Conservation (phyloP, 345 rosid species). For the Eucalyptus sp. region DNA sequence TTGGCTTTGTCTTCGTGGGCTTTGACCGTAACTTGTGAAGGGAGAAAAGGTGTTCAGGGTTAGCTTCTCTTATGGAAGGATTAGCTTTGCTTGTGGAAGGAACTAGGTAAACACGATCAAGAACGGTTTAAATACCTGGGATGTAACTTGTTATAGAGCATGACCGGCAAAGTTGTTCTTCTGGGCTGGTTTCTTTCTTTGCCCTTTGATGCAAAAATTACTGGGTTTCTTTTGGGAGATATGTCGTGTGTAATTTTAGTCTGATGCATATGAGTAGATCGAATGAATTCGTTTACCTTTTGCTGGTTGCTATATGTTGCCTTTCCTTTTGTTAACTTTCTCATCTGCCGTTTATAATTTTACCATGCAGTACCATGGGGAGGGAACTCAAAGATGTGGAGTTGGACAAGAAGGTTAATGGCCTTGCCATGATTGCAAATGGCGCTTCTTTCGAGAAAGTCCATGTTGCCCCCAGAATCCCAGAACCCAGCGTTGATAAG, state of each 20-base stretch:
- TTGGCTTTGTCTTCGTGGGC: background rate
- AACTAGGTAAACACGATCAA: background rate
- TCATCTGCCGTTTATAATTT: background rate
- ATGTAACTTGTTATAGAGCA: background rate
- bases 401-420: conserved; percentile 49
- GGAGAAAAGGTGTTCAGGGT: background rate
- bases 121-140: background rate
- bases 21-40: background rate
- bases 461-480: conserved; percentile 32
- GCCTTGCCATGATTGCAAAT: conserved; percentile 14
- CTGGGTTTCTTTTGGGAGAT: background rate
- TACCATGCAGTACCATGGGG: conserved; percentile 63
- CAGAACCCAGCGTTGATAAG: conserved; percentile 29
- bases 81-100: background rate
- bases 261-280: background rate
- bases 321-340: background rate
- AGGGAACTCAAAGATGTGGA: conserved; percentile 45
- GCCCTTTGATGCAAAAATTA: background rate
- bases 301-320: background rate
- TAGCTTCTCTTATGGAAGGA: background rate
- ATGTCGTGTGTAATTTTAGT: background rate
- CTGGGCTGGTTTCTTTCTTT: background rate
- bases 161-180: background rate
- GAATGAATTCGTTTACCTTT: background rate
- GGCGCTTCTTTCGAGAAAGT: conserved; percentile 23